phyloP scores from a whole-genome alignment of 2,329 filamentous ascomycete genomes.

The Claviceps monticola region DNA sequence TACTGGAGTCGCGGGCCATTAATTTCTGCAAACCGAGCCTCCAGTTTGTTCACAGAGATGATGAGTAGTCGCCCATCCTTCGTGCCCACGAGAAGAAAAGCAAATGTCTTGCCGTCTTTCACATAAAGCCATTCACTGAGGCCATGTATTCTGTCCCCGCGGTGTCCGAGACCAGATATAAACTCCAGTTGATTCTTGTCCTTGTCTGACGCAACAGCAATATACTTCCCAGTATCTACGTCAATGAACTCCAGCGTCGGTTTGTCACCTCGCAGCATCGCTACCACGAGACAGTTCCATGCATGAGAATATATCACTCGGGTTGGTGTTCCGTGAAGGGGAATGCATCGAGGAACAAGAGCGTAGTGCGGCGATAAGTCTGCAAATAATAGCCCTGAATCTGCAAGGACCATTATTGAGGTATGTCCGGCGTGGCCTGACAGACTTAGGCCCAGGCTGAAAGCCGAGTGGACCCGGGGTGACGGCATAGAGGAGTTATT shows the following conservation, averaged over 20 bases:
- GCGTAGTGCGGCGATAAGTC: slow-evolving; percentile 32
- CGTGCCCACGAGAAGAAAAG: slow-evolving; percentile 48
- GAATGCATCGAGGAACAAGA: slow-evolving; percentile 35
- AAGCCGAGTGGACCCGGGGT: slow-evolving; percentile 33
- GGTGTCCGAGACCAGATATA: slow-evolving; percentile 41
- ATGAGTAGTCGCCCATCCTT: slow-evolving; percentile 41
- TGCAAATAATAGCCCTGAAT: slow-evolving; percentile 36
- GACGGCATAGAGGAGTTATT: slow-evolving; percentile 30
- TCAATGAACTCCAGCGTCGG: slow-evolving; percentile 44
- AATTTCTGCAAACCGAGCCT: slow-evolving; percentile 8
- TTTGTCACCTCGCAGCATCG: slow-evolving; percentile 26
- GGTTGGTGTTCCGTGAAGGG: slow-evolving; percentile 32
- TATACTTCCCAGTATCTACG: slow-evolving; percentile 35
- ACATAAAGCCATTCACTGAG: slow-evolving; percentile 51
- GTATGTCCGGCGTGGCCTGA: slow-evolving; percentile 24
- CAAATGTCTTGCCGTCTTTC: slow-evolving; percentile 42
- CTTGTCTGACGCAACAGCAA: slow-evolving; percentile 33
- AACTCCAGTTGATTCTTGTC: slow-evolving; percentile 28
- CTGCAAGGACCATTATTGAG: slow-evolving; percentile 35
- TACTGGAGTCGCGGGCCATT: slow-evolving; percentile 26
- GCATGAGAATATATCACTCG: slow-evolving; percentile 41
- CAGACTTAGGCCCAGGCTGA: slow-evolving; percentile 27
- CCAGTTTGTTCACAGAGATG: slow-evolving; percentile 29
- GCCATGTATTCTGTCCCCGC: slow-evolving; percentile 44
- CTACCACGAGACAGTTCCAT: slow-evolving; percentile 41